Evolutionary conservation across 192 early-diverging fungal genomes (phyloP), one percentile per base, ranked within the genome.

Genomic region (Rhizophlyctis rosea): DNA sequence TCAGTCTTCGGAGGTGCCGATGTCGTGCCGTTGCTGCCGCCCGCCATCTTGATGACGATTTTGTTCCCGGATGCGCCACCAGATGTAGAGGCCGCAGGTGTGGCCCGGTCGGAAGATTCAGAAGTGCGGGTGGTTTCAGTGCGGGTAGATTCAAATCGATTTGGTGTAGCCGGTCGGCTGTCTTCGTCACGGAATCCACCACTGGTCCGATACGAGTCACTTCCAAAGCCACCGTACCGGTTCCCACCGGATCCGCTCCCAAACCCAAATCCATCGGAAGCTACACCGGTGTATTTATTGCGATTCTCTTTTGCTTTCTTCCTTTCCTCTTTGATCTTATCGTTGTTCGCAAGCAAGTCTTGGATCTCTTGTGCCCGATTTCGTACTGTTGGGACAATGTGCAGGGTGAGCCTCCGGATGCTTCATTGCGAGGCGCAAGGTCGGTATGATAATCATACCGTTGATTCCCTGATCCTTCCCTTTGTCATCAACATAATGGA

Each of bases 401-500:
- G 28, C n/a, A n/a, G n/a, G n/a, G n/a, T n/a, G n/a, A n/a, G n/a
- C n/a, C n/a, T n/a, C n/a, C n/a, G n/a, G n/a, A n/a, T n/a, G n/a
- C n/a, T n/a, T n/a, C n/a, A n/a, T n/a, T n/a, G n/a, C n/a, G n/a
- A n/a, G n/a, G n/a, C n/a, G n/a, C n/a, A n/a, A n/a, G n/a, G n/a
- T n/a, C n/a, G n/a, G n/a, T n/a, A n/a, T n/a, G n/a, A n/a, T n/a
- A n/a, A n/a, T n/a, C 62, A 67, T 86, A 93, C 93, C 88, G 62
- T 97, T 97, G 52, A 98, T 86, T 3, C 96, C 96, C 72, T 98
- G 94, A 71, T 98, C 96, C 67, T 98, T 98, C 68, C 87, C 88
- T 62, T 93, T 93, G 25, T 92, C 90, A 65, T 97, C 95, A 28
- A 93, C 80, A 57, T 86, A 92, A 53, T 92, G 85, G 64, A 93